Conservation (phyloP, 1,284 basidiomycete species). For the Pascua sp. region DNA sequence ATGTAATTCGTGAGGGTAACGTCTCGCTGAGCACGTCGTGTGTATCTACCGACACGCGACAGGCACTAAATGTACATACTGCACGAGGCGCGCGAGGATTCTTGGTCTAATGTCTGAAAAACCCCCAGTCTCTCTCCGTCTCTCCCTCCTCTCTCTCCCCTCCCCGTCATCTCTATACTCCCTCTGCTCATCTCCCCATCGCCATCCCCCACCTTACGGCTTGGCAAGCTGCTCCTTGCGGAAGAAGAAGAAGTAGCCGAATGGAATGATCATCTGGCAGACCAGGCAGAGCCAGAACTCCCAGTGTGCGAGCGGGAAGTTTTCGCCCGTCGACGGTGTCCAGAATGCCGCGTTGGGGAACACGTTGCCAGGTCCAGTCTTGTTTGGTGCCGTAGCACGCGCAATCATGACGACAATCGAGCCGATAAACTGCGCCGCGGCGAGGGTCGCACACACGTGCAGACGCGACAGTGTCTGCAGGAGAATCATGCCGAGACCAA, state of each 20-base stretch:
- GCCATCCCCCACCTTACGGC: constrained; percentile 24
- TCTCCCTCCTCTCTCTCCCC: background rate
- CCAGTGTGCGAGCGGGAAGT: constrained; percentile 47
- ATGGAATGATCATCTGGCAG: constrained; percentile 66
- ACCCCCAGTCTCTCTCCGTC: background rate
- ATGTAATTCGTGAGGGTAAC: no score
- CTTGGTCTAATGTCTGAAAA: background rate
- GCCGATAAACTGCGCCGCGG: constrained; percentile 65
- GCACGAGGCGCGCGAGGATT: background rate
- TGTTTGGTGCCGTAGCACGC: constrained; percentile 47
- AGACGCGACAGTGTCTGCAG: constrained; percentile 86
- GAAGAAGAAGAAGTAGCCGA: constrained; percentile 91
- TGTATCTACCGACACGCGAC: no score
- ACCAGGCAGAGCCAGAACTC: constrained; percentile 81
- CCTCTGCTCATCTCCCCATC: no score
- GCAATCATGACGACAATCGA: constrained; percentile 50
- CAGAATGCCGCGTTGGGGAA: constrained; percentile 89
- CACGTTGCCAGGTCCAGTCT: constrained; percentile 74
- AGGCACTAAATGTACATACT: background rate
- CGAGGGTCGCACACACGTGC: constrained; percentile 86
- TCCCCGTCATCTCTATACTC: background rate
- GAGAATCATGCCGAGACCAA: constrained; percentile 88
- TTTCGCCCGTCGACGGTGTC: constrained; percentile 61
- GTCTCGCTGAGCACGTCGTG: no score
- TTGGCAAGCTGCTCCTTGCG: constrained; percentile 49